Percentiles rank a stretch among this genome's conserved stretches.
Evolutionary conservation across 345 rosid genomes (phyloP).

Genomic region (Ceriops zippeliana): DNA sequence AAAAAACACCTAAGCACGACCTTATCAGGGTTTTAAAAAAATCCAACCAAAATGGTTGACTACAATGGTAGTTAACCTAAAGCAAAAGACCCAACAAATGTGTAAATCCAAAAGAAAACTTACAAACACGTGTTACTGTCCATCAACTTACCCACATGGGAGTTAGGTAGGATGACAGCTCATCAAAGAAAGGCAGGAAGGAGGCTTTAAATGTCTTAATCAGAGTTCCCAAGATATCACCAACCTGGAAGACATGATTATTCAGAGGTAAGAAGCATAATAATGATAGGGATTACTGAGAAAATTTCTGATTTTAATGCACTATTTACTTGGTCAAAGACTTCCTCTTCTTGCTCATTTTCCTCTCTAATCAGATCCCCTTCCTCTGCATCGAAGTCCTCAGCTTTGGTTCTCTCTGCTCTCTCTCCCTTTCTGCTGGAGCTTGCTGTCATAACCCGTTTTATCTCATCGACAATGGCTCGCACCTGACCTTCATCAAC

Average conservation of each 20-base stretch:
- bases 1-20: too few species aligned
- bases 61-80: too few species aligned
- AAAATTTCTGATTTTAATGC: not conserved
- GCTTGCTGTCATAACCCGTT: conserved; percentile 93
- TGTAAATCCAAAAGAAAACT: too few species aligned
- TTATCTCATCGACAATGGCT: conserved; percentile 85
- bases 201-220: conserved; percentile 80
- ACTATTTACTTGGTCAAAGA: conserved; percentile 79
- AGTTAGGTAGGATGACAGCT: conserved; percentile 76
- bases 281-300: not conserved
- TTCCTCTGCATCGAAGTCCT: conserved; percentile 99
- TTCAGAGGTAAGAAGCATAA: conserved; percentile 3
- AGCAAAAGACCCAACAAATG: too few species aligned
- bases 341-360: conserved; percentile 99
- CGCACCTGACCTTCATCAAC: conserved; percentile 85
- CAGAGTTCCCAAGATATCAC: conserved; percentile 90
- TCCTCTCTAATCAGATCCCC: conserved; percentile 96
- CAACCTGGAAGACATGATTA: conserved; percentile 48
- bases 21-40: too few species aligned
- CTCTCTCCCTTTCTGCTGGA: conserved; percentile 90
- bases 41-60: too few species aligned
- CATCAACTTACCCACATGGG: conserved; percentile 92
- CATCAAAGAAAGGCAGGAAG: conserved; percentile 90
- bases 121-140: too few species aligned
- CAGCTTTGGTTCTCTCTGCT: conserved; percentile 91